Evolutionary conservation across 192 early-diverging fungal species (phyloP).

Genomic region (Lunasporangiospora selenospora): DNA sequence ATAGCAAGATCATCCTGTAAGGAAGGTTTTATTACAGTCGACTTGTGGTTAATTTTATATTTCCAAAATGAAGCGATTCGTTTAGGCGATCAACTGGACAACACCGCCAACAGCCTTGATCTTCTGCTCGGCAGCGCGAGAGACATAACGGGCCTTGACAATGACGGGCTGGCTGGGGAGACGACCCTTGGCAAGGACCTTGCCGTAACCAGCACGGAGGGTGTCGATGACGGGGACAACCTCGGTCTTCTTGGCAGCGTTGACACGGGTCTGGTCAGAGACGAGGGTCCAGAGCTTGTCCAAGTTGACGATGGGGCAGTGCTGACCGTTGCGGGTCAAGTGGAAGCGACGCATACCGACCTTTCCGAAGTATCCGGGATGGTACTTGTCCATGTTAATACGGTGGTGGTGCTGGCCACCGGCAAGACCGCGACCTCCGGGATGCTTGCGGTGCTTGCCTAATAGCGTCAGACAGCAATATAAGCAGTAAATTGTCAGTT

Average conservation of each 20-base stretch:
- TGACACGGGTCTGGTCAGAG: slow-evolving; percentile 81
- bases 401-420: slow-evolving; percentile 99
- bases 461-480: too few relatives aligned
- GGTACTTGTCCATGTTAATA: slow-evolving; percentile 99
- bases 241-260: slow-evolving; percentile 84
- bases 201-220: slow-evolving; percentile 83
- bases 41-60: slow-evolving; percentile 18
- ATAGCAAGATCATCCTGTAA: too few relatives aligned
- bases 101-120: slow-evolving; percentile 97
- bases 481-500: too few relatives aligned
- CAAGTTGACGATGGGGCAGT: slow-evolving; percentile 90
- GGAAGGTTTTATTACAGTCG: too few relatives aligned
- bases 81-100: slow-evolving; percentile 67
- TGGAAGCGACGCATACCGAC: slow-evolving; percentile 99
- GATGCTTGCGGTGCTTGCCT: slow-evolving; percentile 99
- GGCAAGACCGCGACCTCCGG: slow-evolving; percentile 99
- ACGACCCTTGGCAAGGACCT: slow-evolving; percentile 95
- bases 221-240: slow-evolving; percentile 94
- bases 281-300: slow-evolving; percentile 95
- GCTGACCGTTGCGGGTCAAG: slow-evolving; percentile 88
- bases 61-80: slow-evolving; percentile 6
- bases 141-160: slow-evolving; percentile 94
- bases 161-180: slow-evolving; percentile 92
- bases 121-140: slow-evolving; percentile 96
- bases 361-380: slow-evolving; percentile 99